Evolutionary conservation across 1,284 basidiomycete species (phyloP), one percentile per base, ranked within the genome.

Genomic region (Papiliotrema flavescens): DNA sequence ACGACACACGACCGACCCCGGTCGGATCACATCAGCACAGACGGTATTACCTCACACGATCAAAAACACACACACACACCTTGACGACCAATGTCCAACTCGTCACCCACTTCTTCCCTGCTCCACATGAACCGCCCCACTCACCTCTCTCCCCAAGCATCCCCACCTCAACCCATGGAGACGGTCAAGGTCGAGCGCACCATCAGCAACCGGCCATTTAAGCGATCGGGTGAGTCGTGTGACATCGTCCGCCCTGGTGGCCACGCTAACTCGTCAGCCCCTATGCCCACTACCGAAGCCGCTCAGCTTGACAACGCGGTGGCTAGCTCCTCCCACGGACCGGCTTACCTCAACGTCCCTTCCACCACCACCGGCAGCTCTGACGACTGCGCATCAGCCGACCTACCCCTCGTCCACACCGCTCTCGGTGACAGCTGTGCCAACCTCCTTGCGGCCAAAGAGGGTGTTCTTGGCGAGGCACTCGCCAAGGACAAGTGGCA

Each of bases 91-190:
- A 20, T 45, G 8, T 41, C 49, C 19, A 22, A 40, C 20, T 13
- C 15, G n/a, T 61, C 62, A 3, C 62, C 68, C 4, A 55, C 64
- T 47, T 66, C 68, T 2, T 74, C 72, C 34, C 63, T 74, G 13
- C 61, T 74, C 40, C 70, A 71, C 19, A 58, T 64, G 22, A 57
- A 67, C 49, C 62, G 72, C 11, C 72, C 72, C 8, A 47, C 60
- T 0, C 54, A 60, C 4, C 62, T 71, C 36, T 53, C 49, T 1
- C 62, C 62, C 26, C 60, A 63, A 5, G 28, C 26, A 22, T 11
- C 13, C 24, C 17, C 45, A 15, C 14, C 24, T 17, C 17, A n/a
- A 35, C 17, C 26, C 3, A 28, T 26, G 9, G 28, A 26, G 5
- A 20, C 28, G 4, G 28, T 22, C 45, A 14, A 26, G 23, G 6